Percentiles rank a stretch among this genome's conserved stretches.
Conservation (phyloP, 768 basidiomycete genomes). For the Holtermanniella nyarrowii region DNA sequence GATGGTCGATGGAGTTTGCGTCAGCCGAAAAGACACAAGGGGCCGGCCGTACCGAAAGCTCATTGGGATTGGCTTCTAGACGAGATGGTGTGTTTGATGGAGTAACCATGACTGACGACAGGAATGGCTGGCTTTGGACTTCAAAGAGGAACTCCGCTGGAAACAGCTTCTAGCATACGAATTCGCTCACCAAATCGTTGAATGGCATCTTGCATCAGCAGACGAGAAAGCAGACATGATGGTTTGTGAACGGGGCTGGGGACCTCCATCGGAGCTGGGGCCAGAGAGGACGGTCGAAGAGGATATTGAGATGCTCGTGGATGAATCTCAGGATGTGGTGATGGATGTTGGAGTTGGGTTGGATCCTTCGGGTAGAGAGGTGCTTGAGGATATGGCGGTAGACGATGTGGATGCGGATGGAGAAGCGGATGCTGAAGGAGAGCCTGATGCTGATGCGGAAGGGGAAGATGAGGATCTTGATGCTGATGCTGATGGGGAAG, state of each 20-base stretch:
- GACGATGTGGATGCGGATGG: constrained; percentile 15
- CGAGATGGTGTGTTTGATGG: constrained; percentile 63
- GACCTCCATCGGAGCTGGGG: constrained; percentile 1
- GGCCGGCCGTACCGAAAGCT: constrained; percentile 55
- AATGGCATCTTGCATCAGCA: constrained; percentile 72
- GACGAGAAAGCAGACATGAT: constrained; percentile 56
- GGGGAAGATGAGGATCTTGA: constrained; percentile 28
- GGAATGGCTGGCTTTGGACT: constrained; percentile 97
- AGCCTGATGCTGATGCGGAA: constrained; percentile 12
- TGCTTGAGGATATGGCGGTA: not conserved
- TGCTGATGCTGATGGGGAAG: constrained; percentile 42
- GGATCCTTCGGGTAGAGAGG: constrained; percentile 3
- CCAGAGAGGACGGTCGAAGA: constrained; percentile 1
- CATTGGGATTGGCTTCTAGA: constrained; percentile 96
- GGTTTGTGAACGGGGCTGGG: constrained; percentile 38
- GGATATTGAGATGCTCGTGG: constrained; percentile 6
- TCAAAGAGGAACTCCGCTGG: constrained; percentile 88
- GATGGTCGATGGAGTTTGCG: constrained; percentile 79
- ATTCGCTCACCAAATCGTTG: constrained; percentile 67
- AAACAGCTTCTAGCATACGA: constrained; percentile 76
- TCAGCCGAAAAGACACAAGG: constrained; percentile 88
- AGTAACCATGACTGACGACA: constrained; percentile 38
- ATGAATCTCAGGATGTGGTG: not conserved
- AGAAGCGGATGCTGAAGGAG: constrained; percentile 11
- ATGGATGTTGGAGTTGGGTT: not conserved